phyloP scores from a whole-genome alignment of 2,329 filamentous ascomycete genomes.

The Shiraia bambusicola region DNA sequence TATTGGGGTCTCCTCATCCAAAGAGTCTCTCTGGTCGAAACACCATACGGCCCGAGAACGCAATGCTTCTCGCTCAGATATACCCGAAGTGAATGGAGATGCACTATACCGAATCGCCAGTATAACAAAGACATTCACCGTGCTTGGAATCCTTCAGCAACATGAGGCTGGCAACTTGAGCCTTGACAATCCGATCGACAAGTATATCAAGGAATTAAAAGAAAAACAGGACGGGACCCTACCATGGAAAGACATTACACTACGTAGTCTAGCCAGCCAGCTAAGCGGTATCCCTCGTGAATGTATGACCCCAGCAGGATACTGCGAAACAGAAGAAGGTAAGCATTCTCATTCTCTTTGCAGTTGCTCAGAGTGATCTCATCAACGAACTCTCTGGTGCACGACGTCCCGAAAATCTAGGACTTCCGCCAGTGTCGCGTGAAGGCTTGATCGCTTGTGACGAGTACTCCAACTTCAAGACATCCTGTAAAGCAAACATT shows the following conservation, averaged over 20 bases:
- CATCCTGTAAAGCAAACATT: slow-evolving; percentile 31
- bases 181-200: slow-evolving; percentile 37
- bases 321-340: slow-evolving; percentile 22
- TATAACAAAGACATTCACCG: slow-evolving; percentile 41
- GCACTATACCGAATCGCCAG: slow-evolving; percentile 47
- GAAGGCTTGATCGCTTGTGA: slow-evolving; percentile 39
- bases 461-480: slow-evolving; percentile 38
- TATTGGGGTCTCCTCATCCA: slow-evolving; percentile 43
- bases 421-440: slow-evolving; percentile 40
- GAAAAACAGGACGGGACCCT: slow-evolving; percentile 32
- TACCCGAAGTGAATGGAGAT: slow-evolving; percentile 39
- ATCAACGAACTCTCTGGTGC: slow-evolving; percentile 19
- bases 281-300: slow-evolving; percentile 47
- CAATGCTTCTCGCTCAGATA: slow-evolving; percentile 42
- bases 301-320: slow-evolving; percentile 23
- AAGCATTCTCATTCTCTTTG: slow-evolving; percentile 20
- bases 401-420: slow-evolving; percentile 16
- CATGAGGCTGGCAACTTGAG: slow-evolving; percentile 38
- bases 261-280: slow-evolving; percentile 47
- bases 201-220: slow-evolving; percentile 36
- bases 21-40: slow-evolving; percentile 42
- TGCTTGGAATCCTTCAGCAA: slow-evolving; percentile 36
- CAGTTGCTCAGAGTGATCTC: slow-evolving; percentile 34
- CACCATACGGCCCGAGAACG: slow-evolving; percentile 43
- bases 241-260: slow-evolving; percentile 47